Percentiles rank a stretch among this genome's conserved stretches.
These are phyloP conservation scores for Ogataea thermomethanolica DNA, from an alignment of 805 yeast genomes.

Conservation along the genomic window DNA sequence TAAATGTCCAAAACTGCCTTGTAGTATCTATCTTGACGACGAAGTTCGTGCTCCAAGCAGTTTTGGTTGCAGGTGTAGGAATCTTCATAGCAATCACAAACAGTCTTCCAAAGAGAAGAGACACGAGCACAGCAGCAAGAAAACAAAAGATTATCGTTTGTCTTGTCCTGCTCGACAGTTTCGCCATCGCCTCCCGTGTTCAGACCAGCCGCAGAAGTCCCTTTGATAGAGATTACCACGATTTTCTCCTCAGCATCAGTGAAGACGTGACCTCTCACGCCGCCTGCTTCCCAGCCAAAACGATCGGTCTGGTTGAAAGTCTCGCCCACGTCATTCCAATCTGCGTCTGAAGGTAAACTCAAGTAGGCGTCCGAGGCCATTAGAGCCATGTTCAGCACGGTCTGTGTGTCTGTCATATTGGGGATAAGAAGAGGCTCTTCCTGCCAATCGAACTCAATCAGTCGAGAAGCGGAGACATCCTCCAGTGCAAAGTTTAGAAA, in stretches of 20 bases:
- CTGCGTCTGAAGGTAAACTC: constrained; percentile 67
- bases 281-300: constrained; percentile 85
- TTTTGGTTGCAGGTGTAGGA: constrained; percentile 85
- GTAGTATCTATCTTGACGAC: constrained; percentile 76
- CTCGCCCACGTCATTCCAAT: constrained; percentile 67
- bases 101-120: constrained; percentile 88
- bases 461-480: constrained; percentile 31
- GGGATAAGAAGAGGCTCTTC: constrained; percentile 59
- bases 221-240: constrained; percentile 81
- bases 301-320: constrained; percentile 51
- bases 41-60: constrained; percentile 76
- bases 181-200: constrained; percentile 49
- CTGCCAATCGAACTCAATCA: constrained; percentile 61
- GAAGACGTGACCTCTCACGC: constrained; percentile 89
- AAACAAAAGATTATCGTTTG: constrained; percentile 83
- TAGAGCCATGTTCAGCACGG: constrained; percentile 70
- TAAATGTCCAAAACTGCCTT: constrained; percentile 75
- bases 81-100: constrained; percentile 85
- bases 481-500: constrained; percentile 56
- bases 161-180: constrained; percentile 76
- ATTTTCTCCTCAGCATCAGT: constrained; percentile 49
- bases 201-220: constrained; percentile 81
- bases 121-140: constrained; percentile 96
- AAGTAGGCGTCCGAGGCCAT: constrained; percentile 94
- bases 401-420: constrained; percentile 67